Conservation (phyloP, 306 rosid species). For the Acacia acuminata region DNA sequence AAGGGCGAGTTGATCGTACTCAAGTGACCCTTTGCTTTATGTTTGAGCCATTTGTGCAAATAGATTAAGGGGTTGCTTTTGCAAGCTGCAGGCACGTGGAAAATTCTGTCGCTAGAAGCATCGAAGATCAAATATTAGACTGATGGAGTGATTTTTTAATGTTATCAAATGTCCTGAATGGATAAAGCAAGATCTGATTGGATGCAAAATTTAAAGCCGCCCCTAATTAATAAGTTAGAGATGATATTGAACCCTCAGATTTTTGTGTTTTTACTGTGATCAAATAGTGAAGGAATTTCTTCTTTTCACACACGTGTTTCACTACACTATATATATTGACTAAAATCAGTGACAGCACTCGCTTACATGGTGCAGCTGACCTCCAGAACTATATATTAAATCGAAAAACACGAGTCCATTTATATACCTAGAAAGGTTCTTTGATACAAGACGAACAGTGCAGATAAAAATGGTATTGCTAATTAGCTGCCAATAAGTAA, state of each 20-base stretch:
- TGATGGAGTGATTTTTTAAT: slow-evolving; percentile 14
- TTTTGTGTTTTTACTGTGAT: background rate
- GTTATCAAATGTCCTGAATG: slow-evolving; percentile 22
- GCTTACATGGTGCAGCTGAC: slow-evolving; percentile 20
- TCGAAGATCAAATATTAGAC: slow-evolving; percentile 20
- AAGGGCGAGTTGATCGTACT: slow-evolving; percentile 22
- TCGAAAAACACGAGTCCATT: slow-evolving; percentile 1
- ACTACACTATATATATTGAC: background rate
- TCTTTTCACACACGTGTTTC: background rate
- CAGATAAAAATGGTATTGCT: background rate
- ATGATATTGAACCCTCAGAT: slow-evolving; percentile 14
- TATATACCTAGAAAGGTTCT: background rate
- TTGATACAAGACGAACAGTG: background rate
- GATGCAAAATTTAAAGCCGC: slow-evolving; percentile 28
- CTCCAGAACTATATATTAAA: background rate
- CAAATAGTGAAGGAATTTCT: slow-evolving; percentile 21
- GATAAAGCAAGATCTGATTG: slow-evolving; percentile 36
- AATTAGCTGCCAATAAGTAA: background rate
- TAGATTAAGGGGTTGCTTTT: slow-evolving; percentile 29
- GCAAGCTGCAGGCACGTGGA: slow-evolving; percentile 31
- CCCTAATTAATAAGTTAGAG: background rate
- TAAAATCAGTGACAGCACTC: slow-evolving; percentile 13
- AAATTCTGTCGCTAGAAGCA: slow-evolving; percentile 28
- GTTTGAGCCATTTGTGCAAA: slow-evolving; percentile 41
- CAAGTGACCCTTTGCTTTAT: slow-evolving; percentile 40